Evolutionary conservation across 306 rosid species (phyloP).

Genomic region (Pachyrhizus erosus): DNA sequence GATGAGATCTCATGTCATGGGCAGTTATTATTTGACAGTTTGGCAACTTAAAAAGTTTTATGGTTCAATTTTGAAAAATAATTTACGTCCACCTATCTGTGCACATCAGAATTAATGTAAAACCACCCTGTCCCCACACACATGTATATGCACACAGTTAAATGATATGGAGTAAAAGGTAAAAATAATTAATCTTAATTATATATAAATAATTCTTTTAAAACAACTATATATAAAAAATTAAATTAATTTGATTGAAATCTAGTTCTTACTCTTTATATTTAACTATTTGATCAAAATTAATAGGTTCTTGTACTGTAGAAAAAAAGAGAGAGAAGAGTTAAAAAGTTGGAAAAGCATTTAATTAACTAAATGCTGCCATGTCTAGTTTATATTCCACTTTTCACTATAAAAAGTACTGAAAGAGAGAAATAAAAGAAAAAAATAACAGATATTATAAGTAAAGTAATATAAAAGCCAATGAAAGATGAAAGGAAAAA

Average conservation of each 20-base stretch:
- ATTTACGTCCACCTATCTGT: background rate
- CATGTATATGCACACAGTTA: background rate
- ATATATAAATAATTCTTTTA: too few relatives aligned
- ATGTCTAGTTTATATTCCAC: background rate
- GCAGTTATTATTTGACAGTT: background rate
- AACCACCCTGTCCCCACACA: background rate
- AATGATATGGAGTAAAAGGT: background rate
- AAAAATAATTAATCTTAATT: background rate
- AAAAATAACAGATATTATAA: background rate
- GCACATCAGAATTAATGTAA: background rate
- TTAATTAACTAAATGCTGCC: background rate
- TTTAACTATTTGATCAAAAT: background rate
- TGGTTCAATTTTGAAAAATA: background rate
- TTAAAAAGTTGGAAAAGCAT: background rate
- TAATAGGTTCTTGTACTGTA: background rate
- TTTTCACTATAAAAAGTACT: background rate
- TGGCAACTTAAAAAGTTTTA: background rate
- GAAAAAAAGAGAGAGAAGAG: background rate
- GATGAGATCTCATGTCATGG: background rate
- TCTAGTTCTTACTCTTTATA: background rate
- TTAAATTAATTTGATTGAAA: background rate
- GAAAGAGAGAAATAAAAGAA: background rate
- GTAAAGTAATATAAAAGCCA: background rate
- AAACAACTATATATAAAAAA: background rate
- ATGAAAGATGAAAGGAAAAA: background rate